Conservation (phyloP, 805 yeast genomes). For the Saccharomycopsis olivae region DNA sequence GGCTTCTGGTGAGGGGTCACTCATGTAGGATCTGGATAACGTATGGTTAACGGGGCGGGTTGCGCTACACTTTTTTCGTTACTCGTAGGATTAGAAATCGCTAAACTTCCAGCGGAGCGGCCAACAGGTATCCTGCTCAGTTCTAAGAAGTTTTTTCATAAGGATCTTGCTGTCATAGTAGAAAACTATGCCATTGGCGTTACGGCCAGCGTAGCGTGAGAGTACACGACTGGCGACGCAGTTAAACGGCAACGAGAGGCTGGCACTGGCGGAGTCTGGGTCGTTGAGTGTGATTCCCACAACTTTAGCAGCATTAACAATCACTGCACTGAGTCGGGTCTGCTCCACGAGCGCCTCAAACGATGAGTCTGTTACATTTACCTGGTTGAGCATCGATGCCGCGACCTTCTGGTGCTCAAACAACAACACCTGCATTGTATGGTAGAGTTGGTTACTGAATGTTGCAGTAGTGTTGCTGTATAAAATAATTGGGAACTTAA, state of each 20-base stretch:
- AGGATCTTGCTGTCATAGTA: slow-evolving; percentile 11
- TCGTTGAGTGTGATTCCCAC: slow-evolving; percentile 12
- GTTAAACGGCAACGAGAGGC: slow-evolving; percentile 5
- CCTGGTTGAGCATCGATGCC: not conserved
- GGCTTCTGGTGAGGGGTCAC: no score
- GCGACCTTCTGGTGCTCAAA: not conserved
- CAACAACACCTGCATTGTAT: slow-evolving; percentile 3
- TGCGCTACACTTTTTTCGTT: no score
- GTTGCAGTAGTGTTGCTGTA: slow-evolving; percentile 1
- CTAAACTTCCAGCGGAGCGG: slow-evolving; percentile 17
- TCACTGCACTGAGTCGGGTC: slow-evolving; percentile 1
- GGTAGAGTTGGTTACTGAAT: slow-evolving; percentile 8
- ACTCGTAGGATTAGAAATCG: no score
- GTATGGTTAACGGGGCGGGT: no score
- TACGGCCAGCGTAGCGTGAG: slow-evolving; percentile 4
- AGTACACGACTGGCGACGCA: slow-evolving; percentile 14
- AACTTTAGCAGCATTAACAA: slow-evolving; percentile 9
- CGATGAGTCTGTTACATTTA: no score
- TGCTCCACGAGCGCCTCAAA: slow-evolving; percentile 2
- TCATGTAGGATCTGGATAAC: no score
- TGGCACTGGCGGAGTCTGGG: not conserved
- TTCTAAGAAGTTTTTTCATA: slow-evolving; percentile 10
- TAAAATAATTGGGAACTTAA: slow-evolving; percentile 11
- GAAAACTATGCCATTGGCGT: not conserved
- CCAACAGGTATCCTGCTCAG: slow-evolving; percentile 10